Percentiles rank a stretch among this genome's conserved stretches.
These are phyloP conservation scores for Elongisporangium anandrum DNA, from an alignment of 352 stramenopile species.

Conservation along the genomic window DNA sequence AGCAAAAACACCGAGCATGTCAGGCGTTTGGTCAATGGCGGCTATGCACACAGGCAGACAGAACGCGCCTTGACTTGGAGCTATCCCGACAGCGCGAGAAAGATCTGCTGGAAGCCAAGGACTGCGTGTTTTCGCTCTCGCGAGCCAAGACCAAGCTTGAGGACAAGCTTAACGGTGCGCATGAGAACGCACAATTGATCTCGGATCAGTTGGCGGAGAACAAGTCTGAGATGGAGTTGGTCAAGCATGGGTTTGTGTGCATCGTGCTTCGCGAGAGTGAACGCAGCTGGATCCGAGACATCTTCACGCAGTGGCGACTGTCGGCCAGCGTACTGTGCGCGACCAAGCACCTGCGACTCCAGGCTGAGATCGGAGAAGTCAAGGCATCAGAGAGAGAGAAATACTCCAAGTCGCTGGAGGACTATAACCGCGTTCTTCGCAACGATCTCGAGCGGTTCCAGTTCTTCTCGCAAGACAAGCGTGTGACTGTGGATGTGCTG, in stretches of 20 bases:
- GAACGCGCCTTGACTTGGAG: conserved; percentile 15
- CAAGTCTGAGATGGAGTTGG: conserved; percentile 49
- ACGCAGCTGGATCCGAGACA: conserved; percentile 26
- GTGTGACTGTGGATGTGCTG: conserved; percentile 67
- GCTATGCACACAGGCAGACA: conserved; percentile 17
- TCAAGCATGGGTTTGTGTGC: conserved; percentile 66
- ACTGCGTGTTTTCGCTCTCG: conserved; percentile 68
- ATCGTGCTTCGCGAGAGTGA: conserved; percentile 46
- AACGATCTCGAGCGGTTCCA: conserved; percentile 73
- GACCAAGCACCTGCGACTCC: conserved; percentile 41
- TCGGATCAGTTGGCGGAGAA: conserved; percentile 39
- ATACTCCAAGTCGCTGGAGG: conserved; percentile 56
- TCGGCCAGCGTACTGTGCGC: conserved; percentile 25
- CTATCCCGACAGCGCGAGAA: conserved; percentile 20
- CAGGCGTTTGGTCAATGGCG: conserved; percentile 19
- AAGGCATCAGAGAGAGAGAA: conserved; percentile 56
- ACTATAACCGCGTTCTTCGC: conserved; percentile 69
- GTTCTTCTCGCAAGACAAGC: conserved; percentile 77
- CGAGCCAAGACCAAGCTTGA: conserved; percentile 54
- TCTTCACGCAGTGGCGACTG: conserved; percentile 45
- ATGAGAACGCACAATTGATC: conserved; percentile 27
- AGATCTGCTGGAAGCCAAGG: conserved; percentile 52
- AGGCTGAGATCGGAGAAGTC: conserved; percentile 49
- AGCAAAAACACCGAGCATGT: conserved; percentile 1
- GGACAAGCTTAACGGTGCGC: conserved; percentile 38